Conservation (phyloP, 73 alveolate species). For the Tetrahymena malaccensis region DNA sequence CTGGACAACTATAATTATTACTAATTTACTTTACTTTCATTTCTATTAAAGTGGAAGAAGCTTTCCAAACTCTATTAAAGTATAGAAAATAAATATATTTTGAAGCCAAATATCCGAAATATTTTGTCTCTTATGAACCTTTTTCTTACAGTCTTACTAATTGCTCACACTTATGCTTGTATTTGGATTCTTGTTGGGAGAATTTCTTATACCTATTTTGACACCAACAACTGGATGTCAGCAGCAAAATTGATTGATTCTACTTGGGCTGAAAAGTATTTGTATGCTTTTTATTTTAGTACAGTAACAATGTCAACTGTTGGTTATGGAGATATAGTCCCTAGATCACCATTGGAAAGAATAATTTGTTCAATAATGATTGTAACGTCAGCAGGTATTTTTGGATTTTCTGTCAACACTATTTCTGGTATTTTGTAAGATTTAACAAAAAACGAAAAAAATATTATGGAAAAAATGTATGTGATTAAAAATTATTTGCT, state of each 20-base stretch:
- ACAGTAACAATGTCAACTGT: slow-evolving; percentile 30
- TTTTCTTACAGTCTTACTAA: not conserved
- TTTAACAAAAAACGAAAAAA: not conserved
- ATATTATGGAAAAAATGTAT: not conserved
- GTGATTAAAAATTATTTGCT: not conserved
- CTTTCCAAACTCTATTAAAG: not conserved
- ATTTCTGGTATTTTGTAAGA: not conserved
- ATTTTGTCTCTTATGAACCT: not conserved
- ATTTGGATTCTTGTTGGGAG: not conserved
- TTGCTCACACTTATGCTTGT: not conserved
- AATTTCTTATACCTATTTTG: not conserved
- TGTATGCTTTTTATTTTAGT: slow-evolving; percentile 18
- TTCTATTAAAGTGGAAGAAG: not conserved
- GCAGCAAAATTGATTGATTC: not conserved
- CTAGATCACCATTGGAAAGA: not conserved
- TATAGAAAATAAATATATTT: not conserved
- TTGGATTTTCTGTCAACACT: not conserved
- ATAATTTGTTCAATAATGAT: not conserved
- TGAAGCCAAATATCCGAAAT: not conserved
- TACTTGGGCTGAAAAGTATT: not conserved
- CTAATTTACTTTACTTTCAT: not conserved
- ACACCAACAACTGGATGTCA: not conserved
- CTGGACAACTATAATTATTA: not conserved
- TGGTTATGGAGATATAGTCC: slow-evolving; percentile 36
- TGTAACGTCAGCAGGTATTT: not conserved